phyloP scores from a whole-genome alignment of 2,329 filamentous ascomycete genomes.

The Fusarium heterosporum region DNA sequence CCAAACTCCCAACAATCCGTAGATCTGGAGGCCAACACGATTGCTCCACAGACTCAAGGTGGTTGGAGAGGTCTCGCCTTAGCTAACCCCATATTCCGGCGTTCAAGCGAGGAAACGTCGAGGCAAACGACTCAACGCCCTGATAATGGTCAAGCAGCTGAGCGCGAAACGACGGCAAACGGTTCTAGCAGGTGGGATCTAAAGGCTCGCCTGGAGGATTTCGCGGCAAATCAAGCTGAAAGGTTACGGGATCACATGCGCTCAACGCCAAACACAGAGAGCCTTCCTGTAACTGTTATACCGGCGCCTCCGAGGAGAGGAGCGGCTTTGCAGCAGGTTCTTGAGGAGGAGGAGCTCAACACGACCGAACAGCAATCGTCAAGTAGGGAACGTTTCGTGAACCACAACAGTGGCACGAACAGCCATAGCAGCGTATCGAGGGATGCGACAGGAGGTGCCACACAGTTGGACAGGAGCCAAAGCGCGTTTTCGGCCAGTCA shows the following conservation, averaged over 20 bases:
- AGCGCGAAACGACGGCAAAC: constrained; percentile 22
- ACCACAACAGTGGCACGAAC: constrained; percentile 31
- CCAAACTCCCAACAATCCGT: constrained; percentile 24
- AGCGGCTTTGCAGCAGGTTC: constrained; percentile 65
- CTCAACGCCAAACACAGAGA: constrained; percentile 65
- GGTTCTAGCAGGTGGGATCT: constrained; percentile 64
- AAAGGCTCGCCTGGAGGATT: constrained; percentile 68
- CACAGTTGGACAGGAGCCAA: constrained; percentile 39
- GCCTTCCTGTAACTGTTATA: constrained; percentile 69
- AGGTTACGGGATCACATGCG: constrained; percentile 67
- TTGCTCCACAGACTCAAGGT: constrained; percentile 39
- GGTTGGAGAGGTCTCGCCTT: constrained; percentile 46
- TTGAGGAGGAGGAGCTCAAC: constrained; percentile 63
- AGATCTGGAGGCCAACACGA: constrained; percentile 49
- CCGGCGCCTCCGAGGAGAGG: constrained; percentile 71
- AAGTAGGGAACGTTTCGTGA: constrained; percentile 22
- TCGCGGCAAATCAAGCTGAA: constrained; percentile 70
- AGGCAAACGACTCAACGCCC: constrained; percentile 15
- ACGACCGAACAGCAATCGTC: constrained; percentile 31
- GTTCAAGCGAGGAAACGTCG: constrained; percentile 25
- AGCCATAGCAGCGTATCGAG: constrained; percentile 45
- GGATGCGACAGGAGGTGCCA: constrained; percentile 38
- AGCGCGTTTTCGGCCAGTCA: constrained; percentile 42
- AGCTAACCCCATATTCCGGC: constrained; percentile 27
- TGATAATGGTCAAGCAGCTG: constrained; percentile 9